Evolutionary conservation across 2,329 filamentous ascomycete genomes (phyloP).

Genomic region (Aspergillus tamarii): DNA sequence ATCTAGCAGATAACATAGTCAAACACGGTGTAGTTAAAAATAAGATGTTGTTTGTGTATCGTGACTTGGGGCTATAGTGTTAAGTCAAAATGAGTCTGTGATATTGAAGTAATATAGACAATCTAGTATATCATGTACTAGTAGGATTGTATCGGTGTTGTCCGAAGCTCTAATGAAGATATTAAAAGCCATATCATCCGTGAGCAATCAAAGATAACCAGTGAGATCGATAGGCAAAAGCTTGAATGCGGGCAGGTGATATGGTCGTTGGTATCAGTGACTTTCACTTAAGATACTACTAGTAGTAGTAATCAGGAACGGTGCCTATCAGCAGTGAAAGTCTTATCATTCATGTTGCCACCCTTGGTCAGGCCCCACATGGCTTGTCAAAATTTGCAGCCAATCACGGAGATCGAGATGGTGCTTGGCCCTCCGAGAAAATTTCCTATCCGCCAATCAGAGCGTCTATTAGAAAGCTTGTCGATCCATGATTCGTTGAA

Average conservation of each 20-base stretch:
- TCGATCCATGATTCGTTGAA: slow-evolving; percentile 5
- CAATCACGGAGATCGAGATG: slow-evolving; percentile 7
- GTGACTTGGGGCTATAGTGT: background rate
- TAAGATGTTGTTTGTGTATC: background rate
- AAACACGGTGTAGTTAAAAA: background rate
- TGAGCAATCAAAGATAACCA: background rate
- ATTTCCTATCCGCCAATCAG: background rate
- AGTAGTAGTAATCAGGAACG: background rate
- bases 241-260: background rate
- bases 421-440: slow-evolving; percentile 10
- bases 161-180: background rate
- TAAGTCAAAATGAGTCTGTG: background rate
- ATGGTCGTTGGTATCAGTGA: slow-evolving; percentile 7
- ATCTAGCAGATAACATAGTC: background rate
- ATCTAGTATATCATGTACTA: background rate
- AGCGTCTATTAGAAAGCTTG: background rate
- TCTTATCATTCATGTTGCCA: slow-evolving; percentile 17
- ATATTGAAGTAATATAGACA: background rate
- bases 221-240: background rate
- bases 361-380: background rate
- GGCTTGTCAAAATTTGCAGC: slow-evolving; percentile 6
- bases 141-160: background rate
- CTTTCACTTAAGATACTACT: too few relatives aligned
- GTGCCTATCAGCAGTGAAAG: slow-evolving; percentile 15
- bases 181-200: background rate